These are phyloP conservation scores for Coelastrella sp. DNA, from an alignment of 139 green algal genomes.

Conservation along the genomic window DNA sequence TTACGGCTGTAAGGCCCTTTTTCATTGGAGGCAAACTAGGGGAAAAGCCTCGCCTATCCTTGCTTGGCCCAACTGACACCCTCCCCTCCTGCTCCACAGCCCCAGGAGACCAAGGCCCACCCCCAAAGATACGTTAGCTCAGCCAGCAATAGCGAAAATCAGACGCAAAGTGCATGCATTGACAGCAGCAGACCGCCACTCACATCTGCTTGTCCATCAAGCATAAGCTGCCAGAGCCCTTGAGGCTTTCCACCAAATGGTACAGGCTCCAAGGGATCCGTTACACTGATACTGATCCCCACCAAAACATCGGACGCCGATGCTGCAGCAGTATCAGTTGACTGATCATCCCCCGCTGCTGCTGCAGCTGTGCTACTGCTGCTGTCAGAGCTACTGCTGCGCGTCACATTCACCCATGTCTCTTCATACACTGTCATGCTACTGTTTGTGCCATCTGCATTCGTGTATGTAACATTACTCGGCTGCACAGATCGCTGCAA, in stretches of 20 bases:
- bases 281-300: neutral
- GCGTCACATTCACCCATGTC: slow-evolving; percentile 4
- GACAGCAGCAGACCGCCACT: neutral
- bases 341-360: neutral
- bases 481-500: neutral
- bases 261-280: neutral
- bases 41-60: too few species aligned
- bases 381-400: neutral
- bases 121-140: too few species aligned
- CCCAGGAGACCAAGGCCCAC: too few species aligned
- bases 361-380: neutral
- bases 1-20: too few species aligned
- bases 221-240: neutral
- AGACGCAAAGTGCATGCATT: too few species aligned
- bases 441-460: neutral
- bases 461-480: neutral
- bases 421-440: slow-evolving; percentile 15
- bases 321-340: neutral
- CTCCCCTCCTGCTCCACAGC: too few species aligned
- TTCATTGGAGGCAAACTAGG: too few species aligned
- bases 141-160: too few species aligned
- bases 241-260: neutral
- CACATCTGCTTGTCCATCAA: neutral
- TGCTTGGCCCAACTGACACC: too few species aligned
- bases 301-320: neutral